phyloP scores from a whole-genome alignment of 2,329 filamentous ascomycete species.

The Pseudogymnoascus sp. region DNA sequence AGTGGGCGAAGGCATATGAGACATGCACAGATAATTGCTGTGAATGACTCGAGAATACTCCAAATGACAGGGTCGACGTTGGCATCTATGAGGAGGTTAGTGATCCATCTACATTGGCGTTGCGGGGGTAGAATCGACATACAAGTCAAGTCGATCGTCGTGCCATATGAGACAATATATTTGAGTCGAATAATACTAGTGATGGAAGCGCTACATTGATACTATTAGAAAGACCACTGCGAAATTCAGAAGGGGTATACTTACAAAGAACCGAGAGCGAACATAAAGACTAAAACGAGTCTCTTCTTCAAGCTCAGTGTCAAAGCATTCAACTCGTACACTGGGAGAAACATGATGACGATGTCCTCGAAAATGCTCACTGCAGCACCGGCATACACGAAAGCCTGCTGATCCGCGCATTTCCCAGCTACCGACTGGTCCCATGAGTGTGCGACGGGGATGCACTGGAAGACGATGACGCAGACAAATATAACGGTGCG shows the following conservation, averaged over 20 bases:
- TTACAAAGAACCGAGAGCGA: constrained; percentile 58
- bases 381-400: constrained; percentile 58
- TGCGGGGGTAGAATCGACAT: constrained; percentile 6
- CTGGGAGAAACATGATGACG: constrained; percentile 55
- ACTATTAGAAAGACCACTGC: constrained; percentile 1
- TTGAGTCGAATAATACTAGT: constrained; percentile 21
- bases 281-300: constrained; percentile 56
- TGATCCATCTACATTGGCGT: background rate
- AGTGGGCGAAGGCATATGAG: constrained; percentile 21
- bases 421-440: constrained; percentile 18
- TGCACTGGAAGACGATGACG: constrained; percentile 17
- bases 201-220: constrained; percentile 16
- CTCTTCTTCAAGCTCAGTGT: constrained; percentile 57
- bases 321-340: constrained; percentile 56
- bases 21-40: constrained; percentile 22
- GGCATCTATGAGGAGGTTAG: constrained; percentile 13
- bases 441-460: constrained; percentile 17
- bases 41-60: constrained; percentile 23
- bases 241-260: constrained; percentile 24
- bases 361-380: constrained; percentile 63
- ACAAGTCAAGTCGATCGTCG: constrained; percentile 19
- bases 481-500: constrained; percentile 13
- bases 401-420: constrained; percentile 55
- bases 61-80: constrained; percentile 22
- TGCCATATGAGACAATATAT: constrained; percentile 17